A percentile compares a stretch with the other conserved stretches of the same genome.
phyloP scores from a whole-genome alignment of 2,329 filamentous ascomycete genomes.

The Cyphellophora attinorum region DNA sequence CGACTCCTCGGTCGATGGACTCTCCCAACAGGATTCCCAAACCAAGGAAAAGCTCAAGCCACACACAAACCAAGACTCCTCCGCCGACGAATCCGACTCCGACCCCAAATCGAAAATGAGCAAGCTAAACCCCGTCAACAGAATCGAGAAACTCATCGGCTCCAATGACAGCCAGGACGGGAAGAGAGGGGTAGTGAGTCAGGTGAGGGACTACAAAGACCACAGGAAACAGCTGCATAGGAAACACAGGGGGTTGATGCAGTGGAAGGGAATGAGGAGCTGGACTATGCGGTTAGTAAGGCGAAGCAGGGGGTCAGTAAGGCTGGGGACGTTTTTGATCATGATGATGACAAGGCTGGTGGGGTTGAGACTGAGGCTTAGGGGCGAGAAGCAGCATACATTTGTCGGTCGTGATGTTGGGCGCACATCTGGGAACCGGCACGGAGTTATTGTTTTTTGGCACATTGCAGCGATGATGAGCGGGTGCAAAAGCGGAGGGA shows the following conservation, averaged over 20 bases:
- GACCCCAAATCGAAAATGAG: conserved; percentile 2
- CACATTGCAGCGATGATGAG: too few species aligned
- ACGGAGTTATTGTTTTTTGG: too few species aligned
- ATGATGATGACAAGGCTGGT: too few species aligned
- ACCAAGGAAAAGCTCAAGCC: conserved; percentile 10
- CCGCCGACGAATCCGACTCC: conserved; percentile 11
- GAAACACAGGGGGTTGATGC: conserved; percentile 62
- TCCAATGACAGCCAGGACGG: conserved; percentile 18
- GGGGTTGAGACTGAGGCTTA: too few species aligned
- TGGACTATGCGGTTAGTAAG: too few species aligned
- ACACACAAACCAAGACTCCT: conserved; percentile 11
- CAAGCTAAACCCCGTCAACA: conserved; percentile 8
- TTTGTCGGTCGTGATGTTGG: too few species aligned
- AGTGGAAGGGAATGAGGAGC: conserved; percentile 61
- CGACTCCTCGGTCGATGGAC: conserved; percentile 5
- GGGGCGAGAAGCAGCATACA: too few species aligned
- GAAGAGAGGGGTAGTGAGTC: conserved; percentile 19
- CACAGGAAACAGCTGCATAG: conserved; percentile 61
- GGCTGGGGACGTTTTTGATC: too few species aligned
- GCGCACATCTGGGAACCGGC: too few species aligned
- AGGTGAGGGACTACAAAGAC: conserved; percentile 54
- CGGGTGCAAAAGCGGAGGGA: too few species aligned
- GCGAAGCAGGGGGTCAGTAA: too few species aligned
- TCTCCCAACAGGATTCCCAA: too few species aligned
- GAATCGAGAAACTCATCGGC: conserved; percentile 10